Conservation (phyloP, 257 asterid genomes). For the Solanum pinnatisectum region DNA sequence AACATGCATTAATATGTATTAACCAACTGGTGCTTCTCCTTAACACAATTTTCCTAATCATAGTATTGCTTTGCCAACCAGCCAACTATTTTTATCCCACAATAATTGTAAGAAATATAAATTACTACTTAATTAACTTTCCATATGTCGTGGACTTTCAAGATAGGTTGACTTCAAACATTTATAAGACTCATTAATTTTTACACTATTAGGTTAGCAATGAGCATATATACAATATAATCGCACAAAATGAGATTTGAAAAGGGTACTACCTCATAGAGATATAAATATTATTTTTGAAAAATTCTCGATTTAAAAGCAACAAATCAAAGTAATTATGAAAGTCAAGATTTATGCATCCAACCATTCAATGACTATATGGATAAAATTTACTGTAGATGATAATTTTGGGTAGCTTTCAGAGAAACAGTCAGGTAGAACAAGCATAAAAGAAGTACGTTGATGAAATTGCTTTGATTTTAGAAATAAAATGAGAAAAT, state of each 20-base stretch:
- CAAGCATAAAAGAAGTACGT: background rate
- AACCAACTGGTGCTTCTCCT: background rate
- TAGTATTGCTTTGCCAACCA: background rate
- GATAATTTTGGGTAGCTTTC: background rate
- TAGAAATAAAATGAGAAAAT: background rate
- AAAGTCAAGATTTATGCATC: background rate
- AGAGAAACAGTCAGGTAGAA: background rate
- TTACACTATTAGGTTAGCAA: background rate
- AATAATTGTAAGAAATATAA: background rate
- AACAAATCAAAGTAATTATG: too few species aligned
- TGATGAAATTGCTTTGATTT: background rate
- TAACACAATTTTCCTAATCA: background rate
- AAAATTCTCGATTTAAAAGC: fast-evolving
- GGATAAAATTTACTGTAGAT: background rate
- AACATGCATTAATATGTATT: background rate
- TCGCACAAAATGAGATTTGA: too few species aligned
- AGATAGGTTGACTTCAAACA: background rate
- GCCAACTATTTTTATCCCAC: background rate
- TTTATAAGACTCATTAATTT: background rate
- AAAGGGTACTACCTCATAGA: too few species aligned
- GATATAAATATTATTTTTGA: too few species aligned
- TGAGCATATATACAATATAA: background rate
- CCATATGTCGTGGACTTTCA: background rate
- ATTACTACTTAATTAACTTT: background rate
- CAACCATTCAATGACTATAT: background rate